Percentiles rank a stretch among this genome's conserved stretches.
Conservation (phyloP, 2,329 filamentous ascomycete species). For the Colletotrichum magnum region DNA sequence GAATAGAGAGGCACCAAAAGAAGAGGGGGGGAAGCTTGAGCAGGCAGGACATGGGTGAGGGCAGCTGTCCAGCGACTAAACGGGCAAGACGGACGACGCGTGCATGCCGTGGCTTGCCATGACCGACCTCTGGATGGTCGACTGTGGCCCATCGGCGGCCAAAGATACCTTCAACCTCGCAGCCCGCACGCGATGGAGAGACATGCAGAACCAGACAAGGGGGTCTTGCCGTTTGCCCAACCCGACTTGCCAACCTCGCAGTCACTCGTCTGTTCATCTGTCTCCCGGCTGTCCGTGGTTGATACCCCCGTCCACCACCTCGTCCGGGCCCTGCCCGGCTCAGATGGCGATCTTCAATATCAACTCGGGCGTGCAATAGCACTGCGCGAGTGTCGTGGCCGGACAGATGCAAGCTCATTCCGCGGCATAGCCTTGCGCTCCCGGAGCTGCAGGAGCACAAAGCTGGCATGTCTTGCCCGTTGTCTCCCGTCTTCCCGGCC, state of each 20-base stretch:
- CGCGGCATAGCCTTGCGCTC: constrained; percentile 17
- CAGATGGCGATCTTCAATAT: constrained; percentile 30
- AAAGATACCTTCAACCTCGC: constrained; percentile 41
- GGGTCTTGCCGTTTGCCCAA: constrained; percentile 23
- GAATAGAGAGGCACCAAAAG: constrained; percentile 27
- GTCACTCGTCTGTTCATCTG: constrained; percentile 20
- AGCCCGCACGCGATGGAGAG: constrained; percentile 43
- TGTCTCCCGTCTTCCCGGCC: constrained; percentile 20
- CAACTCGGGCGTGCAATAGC: not conserved
- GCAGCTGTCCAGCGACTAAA: constrained; percentile 50
- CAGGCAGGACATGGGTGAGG: constrained; percentile 46
- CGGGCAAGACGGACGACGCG: constrained; percentile 49
- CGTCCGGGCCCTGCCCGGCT: constrained; percentile 18
- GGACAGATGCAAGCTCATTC: constrained; percentile 19
- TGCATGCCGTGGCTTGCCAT: constrained; percentile 43
- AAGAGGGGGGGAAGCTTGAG: constrained; percentile 28
- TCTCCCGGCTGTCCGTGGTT: constrained; percentile 35
- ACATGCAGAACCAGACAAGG: constrained; percentile 37
- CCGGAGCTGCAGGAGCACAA: constrained; percentile 26
- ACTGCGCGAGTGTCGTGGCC: constrained; percentile 9
- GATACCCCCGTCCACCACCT: constrained; percentile 23
- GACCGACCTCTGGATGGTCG: constrained; percentile 33
- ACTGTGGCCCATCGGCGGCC: constrained; percentile 12
- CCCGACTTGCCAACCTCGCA: constrained; percentile 35
- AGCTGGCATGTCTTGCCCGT: constrained; percentile 12